phyloP scores from a whole-genome alignment of 495 filamentous ascomycete genomes.

The Neurospora terricola region DNA sequence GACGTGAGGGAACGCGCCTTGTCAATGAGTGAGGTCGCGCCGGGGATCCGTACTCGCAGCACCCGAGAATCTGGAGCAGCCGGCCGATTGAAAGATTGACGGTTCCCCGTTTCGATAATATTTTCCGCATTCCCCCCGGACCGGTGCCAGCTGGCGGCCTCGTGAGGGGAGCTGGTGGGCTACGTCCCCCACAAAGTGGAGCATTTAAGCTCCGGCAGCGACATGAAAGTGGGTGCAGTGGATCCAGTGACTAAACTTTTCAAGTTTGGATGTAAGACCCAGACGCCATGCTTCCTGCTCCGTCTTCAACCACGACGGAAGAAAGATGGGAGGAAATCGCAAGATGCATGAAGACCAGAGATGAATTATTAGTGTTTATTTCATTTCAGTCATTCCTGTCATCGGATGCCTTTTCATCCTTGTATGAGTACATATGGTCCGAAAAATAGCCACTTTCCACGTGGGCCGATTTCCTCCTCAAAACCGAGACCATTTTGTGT shows the following conservation, averaged over 20 bases:
- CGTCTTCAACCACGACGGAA: neutral
- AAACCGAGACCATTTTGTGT: neutral
- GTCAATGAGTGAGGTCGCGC: neutral
- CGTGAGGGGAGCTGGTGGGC: neutral
- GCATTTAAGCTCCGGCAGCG: neutral
- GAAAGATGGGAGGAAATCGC: neutral
- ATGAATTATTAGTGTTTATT: neutral
- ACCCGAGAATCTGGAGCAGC: neutral
- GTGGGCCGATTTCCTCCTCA: neutral
- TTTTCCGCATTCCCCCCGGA: neutral
- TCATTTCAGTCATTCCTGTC: neutral
- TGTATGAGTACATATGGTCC: neutral
- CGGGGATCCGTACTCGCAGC: neutral
- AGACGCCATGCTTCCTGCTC: neutral
- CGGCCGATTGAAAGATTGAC: neutral
- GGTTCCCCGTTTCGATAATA: neutral
- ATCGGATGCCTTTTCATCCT: neutral
- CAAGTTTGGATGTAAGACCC: neutral
- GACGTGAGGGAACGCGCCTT: neutral
- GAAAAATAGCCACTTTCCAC: neutral
- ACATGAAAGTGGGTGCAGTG: neutral
- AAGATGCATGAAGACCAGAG: neutral
- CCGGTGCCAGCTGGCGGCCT: neutral
- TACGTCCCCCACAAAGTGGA: neutral
- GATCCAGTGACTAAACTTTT: neutral